Evolutionary conservation across 2,329 filamentous ascomycete genomes (phyloP).

Genomic region (Xylaria digitata): DNA sequence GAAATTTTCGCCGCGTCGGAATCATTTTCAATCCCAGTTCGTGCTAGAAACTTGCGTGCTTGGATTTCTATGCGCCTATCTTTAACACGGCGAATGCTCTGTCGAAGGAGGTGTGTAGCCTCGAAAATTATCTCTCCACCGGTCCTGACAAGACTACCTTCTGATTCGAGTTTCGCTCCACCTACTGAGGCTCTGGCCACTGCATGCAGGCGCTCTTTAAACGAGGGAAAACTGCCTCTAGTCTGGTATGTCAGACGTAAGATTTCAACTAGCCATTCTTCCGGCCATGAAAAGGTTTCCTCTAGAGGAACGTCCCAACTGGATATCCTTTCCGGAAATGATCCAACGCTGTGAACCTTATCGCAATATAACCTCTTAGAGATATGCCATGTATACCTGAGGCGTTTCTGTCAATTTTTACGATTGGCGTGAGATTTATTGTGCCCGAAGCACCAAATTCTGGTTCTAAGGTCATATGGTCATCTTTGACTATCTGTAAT

Average conservation of each 20-base stretch:
- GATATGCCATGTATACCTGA: slow-evolving; percentile 1
- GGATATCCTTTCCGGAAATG: slow-evolving; percentile 2
- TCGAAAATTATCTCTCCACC: not conserved
- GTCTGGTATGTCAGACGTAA: slow-evolving; percentile 26
- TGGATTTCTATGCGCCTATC: not conserved
- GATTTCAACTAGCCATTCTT: slow-evolving; percentile 27
- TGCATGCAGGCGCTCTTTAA: slow-evolving; percentile 20
- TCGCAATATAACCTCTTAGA: slow-evolving; percentile 5
- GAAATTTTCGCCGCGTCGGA: not conserved
- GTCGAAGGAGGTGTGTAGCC: slow-evolving; percentile 12
- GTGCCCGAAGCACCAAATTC: slow-evolving; percentile 19
- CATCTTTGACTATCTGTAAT: slow-evolving; percentile 21
- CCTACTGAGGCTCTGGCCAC: slow-evolving; percentile 22
- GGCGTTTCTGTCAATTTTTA: not conserved
- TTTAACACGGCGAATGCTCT: not conserved
- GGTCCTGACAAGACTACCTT: not conserved
- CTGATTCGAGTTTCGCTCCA: not conserved
- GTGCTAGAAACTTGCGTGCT: slow-evolving; percentile 5
- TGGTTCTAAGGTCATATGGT: slow-evolving; percentile 12
- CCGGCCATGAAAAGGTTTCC: slow-evolving; percentile 14
- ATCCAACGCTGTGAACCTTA: slow-evolving; percentile 8
- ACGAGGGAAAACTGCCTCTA: not conserved
- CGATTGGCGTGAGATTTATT: not conserved
- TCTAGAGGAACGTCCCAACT: slow-evolving; percentile 10
- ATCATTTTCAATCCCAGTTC: not conserved